Base-by-base conservation (phyloP, 306 rosid species). In the Delonix regia region DNA sequence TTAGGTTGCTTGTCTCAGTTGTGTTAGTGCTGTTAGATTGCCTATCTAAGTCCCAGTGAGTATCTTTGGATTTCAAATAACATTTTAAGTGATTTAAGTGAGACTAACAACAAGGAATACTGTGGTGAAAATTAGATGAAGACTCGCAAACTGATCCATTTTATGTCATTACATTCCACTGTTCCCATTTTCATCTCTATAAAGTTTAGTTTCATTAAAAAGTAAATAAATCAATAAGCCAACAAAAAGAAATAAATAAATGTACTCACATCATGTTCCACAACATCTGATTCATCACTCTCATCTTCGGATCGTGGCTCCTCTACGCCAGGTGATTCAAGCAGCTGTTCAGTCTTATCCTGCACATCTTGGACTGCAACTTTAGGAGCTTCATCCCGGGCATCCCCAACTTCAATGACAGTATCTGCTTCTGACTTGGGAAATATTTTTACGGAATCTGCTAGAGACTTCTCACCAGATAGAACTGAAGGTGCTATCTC, bases 201-300 rank as follows among this genome's bases (percentile, higher is more conserved):
- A 70, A 27, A 75, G 75, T 76, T 27, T 36, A 38, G 39, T 71
- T 85, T 45, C 21, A 42, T 28, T 53, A 74, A 80, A 44, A 6
- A 56, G 16, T 42, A 75, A 67, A 18, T 41, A 25, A 33, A 33
- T n/a, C 34, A 33, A 63, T 14, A 41, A 72, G 71, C 33, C 7
- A 76, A 30, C 70, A 63, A 36, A 73, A 16, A 22, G 57, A 47
- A 76, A 48, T 8, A 83, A 62, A 64, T 36, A 52, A 39, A 79
- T 25, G 80, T 61, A 89, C 97, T 92, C 85, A 95, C 99, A 83
- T 92, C 99, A 39, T 92, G 97, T 82, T 92, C 99, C 48, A 92
- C 84, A 55, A 83, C 84, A 85, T 95, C 99, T 1, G 97, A 95
- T 73, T 91, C 97, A 71, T 88, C 97, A 83, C 93, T 89, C 82